Conservation (phyloP, 1,284 basidiomycete species). For the Termitomyces sp. region DNA sequence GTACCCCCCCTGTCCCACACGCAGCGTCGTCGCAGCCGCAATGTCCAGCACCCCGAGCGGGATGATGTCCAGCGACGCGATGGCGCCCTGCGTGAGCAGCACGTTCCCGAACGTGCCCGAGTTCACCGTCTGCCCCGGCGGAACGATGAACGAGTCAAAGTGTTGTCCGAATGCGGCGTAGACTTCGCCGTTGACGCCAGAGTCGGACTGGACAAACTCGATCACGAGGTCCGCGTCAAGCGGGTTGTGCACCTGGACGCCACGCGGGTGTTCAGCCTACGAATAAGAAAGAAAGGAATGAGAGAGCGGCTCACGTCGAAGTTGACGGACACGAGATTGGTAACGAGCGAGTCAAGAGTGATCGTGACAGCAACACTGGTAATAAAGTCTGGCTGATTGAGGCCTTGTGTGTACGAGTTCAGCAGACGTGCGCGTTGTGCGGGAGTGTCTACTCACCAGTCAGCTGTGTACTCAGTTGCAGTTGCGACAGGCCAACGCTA, state of each 20-base stretch:
- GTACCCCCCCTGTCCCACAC: constrained; percentile 49
- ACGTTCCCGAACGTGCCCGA: constrained; percentile 54
- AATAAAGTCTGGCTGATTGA: constrained; percentile 36
- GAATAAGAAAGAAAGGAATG: too few relatives aligned
- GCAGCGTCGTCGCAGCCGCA: constrained; percentile 42
- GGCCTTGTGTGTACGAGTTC: constrained; percentile 20
- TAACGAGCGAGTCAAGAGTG: constrained; percentile 43
- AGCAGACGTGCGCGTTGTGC: neutral
- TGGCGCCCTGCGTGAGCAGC: constrained; percentile 50
- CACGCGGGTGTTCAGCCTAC: too few relatives aligned
- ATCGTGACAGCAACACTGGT: constrained; percentile 50
- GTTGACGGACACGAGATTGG: constrained; percentile 47
- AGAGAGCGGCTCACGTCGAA: constrained; percentile 47
- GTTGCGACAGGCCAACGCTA: constrained; percentile 49
- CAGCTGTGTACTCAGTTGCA: constrained; percentile 47
- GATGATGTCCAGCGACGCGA: constrained; percentile 51
- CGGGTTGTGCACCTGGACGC: constrained; percentile 54
- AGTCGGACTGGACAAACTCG: constrained; percentile 52
- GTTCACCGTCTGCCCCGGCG: constrained; percentile 52
- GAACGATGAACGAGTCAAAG: constrained; percentile 53
- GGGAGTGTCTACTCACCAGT: constrained; percentile 30
- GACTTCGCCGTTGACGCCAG: constrained; percentile 43
- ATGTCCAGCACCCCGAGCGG: constrained; percentile 51
- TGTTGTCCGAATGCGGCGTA: constrained; percentile 55
- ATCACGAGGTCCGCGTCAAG: constrained; percentile 52